Percentiles rank a stretch among this genome's conserved stretches.
Evolutionary conservation across 805 yeast species (phyloP).

Genomic region (Starmerella sp.): DNA sequence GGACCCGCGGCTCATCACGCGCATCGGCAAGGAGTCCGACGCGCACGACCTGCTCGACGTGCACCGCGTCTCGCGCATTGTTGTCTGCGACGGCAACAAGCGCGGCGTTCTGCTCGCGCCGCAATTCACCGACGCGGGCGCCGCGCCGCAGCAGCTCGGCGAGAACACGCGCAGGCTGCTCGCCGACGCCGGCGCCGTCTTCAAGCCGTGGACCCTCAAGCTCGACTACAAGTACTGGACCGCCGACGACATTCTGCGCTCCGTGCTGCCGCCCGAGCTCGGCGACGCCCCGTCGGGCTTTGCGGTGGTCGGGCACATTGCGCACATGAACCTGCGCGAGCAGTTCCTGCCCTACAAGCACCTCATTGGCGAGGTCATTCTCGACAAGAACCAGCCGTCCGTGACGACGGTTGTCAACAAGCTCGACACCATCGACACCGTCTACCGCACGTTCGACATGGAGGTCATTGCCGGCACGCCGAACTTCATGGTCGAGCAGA

Average conservation of each 20-base stretch:
- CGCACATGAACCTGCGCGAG: conserved; percentile 76
- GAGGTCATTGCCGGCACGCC: conserved; percentile 77
- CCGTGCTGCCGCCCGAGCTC: conserved; percentile 63
- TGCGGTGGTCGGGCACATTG: conserved; percentile 89
- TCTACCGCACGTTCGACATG: conserved; percentile 88
- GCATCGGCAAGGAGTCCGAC: conserved; percentile 47
- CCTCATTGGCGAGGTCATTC: conserved; percentile 77
- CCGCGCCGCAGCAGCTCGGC: conserved; percentile 33
- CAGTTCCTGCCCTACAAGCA: conserved; percentile 73
- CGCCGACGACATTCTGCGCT: conserved; percentile 69
- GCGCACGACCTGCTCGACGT: conserved; percentile 49
- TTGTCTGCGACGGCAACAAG: conserved; percentile 31
- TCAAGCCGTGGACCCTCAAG: conserved; percentile 43
- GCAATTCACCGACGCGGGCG: conserved; percentile 25
- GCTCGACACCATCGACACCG: conserved; percentile 72
- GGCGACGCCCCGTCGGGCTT: conserved; percentile 82
- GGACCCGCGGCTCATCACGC: conserved; percentile 50
- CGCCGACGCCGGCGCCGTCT: conserved; percentile 35
- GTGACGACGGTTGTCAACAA: conserved; percentile 87
- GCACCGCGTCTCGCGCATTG: conserved; percentile 62
- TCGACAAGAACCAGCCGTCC: conserved; percentile 62
- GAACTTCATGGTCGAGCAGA: conserved; percentile 66
- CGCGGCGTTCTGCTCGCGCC: conserved; percentile 53
- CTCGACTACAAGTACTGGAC: conserved; percentile 77
- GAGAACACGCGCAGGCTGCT: conserved; percentile 37